Evolutionary conservation across 768 basidiomycete genomes (phyloP), one percentile per base, ranked within the genome.

Genomic region (Xerocomellus chrysenteron): DNA sequence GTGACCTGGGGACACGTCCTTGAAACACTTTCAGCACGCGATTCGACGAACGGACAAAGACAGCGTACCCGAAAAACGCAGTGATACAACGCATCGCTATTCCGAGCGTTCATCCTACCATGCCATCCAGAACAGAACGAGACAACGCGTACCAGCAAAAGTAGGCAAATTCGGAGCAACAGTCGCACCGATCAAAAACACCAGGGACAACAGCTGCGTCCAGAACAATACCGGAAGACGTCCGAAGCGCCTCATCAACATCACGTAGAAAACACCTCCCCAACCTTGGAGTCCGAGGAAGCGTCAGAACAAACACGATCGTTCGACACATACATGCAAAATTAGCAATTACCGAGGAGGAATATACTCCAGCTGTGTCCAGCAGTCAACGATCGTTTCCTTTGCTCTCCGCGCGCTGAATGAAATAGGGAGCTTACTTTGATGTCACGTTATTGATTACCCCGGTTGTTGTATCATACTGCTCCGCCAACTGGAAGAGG

Each of bases 1-100:
- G 75, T 79, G 43, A 77, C 80, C 57, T 82, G 81, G 2, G 81
- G 81, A 43, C 80, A 81, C 5, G 82, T 80, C 19, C 78, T 79
- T 53, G 46, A 36, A 52, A 52, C 2, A 0, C 6, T 1, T 32
- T 58, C 21, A 57, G 47, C 17, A 44, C 11, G 6, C 2, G 6
- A 43, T 33, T 21, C 14, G 4, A 46, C 9, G 3, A 47, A 50
- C 42, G 9, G 44, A 26, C 3, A 30, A 30, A 14, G 37, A 46
- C 12, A 13, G 3, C 66, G 6, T 61, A 70, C 69, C 71, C 71
- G 30, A 70, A 72, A 51, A 70, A 70, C 5, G 56, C 71, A 0
- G 68, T 73, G 12, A 70, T 58, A 47, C 71, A 70, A n/a, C 69
- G 69, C 69, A 70, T 70, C 8, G 58, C 69, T 72, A 50, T 46